Evolutionary conservation across 2,329 filamentous ascomycete genomes (phyloP).

Genomic region (Cytospora mali): DNA sequence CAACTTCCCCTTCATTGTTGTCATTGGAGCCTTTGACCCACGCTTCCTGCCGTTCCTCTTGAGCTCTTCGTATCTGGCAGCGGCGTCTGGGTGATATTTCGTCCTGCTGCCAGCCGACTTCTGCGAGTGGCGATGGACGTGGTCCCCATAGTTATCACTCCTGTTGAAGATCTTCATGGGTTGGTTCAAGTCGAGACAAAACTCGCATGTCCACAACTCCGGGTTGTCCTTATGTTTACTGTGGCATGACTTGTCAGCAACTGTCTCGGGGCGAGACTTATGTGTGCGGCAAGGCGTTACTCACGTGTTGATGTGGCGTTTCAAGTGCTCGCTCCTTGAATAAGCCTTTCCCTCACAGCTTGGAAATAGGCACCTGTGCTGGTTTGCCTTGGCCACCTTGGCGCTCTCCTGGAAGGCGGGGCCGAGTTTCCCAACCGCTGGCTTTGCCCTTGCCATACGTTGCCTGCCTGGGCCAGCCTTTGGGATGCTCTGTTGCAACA

Average conservation of each 20-base stretch:
- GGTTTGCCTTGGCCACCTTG: constrained; percentile 24
- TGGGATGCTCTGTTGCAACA: constrained; percentile 24
- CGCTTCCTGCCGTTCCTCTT: constrained; percentile 27
- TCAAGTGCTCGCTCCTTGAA: constrained; percentile 24
- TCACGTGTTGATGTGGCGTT: constrained; percentile 26
- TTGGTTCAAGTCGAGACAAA: constrained; percentile 15
- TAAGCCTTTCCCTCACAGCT: constrained; percentile 25
- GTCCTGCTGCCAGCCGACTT: constrained; percentile 26
- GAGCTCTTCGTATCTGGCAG: constrained; percentile 24
- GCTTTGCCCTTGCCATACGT: constrained; percentile 21
- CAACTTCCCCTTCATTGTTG: neutral
- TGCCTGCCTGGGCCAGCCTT: constrained; percentile 17
- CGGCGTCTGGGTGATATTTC: constrained; percentile 13
- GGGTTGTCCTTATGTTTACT: constrained; percentile 21
- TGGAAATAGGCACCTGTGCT: constrained; percentile 22
- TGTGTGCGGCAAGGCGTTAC: neutral
- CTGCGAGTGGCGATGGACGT: constrained; percentile 25
- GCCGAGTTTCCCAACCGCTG: constrained; percentile 5
- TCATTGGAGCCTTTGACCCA: neutral
- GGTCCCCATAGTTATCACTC: constrained; percentile 25
- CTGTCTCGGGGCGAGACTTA: neutral
- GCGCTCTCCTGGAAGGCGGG: constrained; percentile 15
- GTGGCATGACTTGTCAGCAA: constrained; percentile 1
- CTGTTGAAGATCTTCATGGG: constrained; percentile 22
- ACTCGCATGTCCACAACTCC: constrained; percentile 24